Base-by-base conservation (phyloP, 2,329 filamentous ascomycete genomes). In the Cadophora gregata region DNA sequence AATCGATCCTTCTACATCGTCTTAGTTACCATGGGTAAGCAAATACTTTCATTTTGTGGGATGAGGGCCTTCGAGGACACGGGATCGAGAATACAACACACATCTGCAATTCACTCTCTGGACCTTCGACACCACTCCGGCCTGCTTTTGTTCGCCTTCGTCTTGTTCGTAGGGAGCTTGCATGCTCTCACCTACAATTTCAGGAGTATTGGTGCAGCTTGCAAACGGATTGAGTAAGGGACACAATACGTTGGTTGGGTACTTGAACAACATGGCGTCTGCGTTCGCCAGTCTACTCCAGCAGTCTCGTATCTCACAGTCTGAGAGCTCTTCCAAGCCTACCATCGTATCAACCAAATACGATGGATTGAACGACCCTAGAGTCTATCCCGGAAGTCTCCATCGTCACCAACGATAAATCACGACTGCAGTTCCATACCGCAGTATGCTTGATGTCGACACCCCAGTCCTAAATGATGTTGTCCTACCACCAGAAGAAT, bases 361-460 rank as follows among this genome's bases (percentile, higher is more conserved):
- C 21, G 63, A 65, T 31, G 56, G 64, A 21, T 58, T 38, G 47
- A 27, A 38, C 14, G 62, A 69, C 12, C 47, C 38, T 62, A 68
- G 56, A 12, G 24, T 56, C 38, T 74, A 72, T 45, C 70, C 72
- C 53, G 71, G 72, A 65, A 75, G 71, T 51, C 62, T 72, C 7
- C 70, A 72, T 69, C 73, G 69, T n/a, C 67, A 71, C 24, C 69
- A 70, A 29, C 65, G 67, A 33, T 67, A 69, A 31, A 68, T 68
- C 63, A 73, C 74, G 51, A 67, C 73, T 29, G 72, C 77, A 64
- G 75, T 74, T 47, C 78, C 79, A 51, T 85, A 81, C 70, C 80
- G 82, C 67, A 87, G 84, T 75, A 84, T 87, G 85, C 78, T 86
- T 24, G 81, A 84, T 55, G 78, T 86, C 21, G 84, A 80, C 31